Evolutionary conservation across 2,329 filamentous ascomycete species (phyloP).

Genomic region (Paraphoma chrysanthemicola): DNA sequence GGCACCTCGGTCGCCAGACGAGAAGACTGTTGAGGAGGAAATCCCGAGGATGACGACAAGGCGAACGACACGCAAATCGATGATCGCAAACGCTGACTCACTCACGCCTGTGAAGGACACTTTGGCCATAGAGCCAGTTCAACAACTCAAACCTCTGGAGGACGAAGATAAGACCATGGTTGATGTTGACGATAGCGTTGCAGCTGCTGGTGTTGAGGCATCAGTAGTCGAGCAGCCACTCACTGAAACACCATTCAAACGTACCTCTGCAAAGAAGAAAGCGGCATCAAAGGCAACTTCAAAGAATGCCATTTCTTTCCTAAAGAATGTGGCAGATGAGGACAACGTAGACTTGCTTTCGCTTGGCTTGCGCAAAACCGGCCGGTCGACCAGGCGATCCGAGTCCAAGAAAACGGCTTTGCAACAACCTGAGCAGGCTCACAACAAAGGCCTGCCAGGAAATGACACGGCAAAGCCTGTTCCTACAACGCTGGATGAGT

Average conservation of each 20-base stretch:
- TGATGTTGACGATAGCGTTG: not conserved
- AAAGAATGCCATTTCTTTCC: not conserved
- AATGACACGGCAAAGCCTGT: not conserved
- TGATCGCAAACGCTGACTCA: not conserved
- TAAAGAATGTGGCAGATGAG: not conserved
- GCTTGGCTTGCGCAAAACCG: slow-evolving; percentile 1
- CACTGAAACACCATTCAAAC: not conserved
- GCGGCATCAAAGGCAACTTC: not conserved
- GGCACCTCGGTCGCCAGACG: not conserved
- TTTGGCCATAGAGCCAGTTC: not conserved
- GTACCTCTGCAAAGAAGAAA: not conserved
- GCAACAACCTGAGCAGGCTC: not conserved
- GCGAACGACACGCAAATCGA: slow-evolving; percentile 19
- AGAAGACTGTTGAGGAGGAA: not conserved
- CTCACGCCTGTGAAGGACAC: not conserved
- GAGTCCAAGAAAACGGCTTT: not conserved
- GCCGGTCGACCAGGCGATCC: not conserved
- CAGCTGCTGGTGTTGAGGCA: not conserved
- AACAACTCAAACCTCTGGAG: not conserved
- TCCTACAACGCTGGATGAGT: not conserved
- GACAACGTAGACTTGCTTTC: not conserved
- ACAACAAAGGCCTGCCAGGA: too few species aligned
- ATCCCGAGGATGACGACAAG: slow-evolving; percentile 14
- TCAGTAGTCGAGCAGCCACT: not conserved
- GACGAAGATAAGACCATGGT: not conserved